Evolutionary conservation across 2,329 filamentous ascomycete genomes (phyloP), one percentile per base, ranked within the genome.

Genomic region (Microascus cirrosus): DNA sequence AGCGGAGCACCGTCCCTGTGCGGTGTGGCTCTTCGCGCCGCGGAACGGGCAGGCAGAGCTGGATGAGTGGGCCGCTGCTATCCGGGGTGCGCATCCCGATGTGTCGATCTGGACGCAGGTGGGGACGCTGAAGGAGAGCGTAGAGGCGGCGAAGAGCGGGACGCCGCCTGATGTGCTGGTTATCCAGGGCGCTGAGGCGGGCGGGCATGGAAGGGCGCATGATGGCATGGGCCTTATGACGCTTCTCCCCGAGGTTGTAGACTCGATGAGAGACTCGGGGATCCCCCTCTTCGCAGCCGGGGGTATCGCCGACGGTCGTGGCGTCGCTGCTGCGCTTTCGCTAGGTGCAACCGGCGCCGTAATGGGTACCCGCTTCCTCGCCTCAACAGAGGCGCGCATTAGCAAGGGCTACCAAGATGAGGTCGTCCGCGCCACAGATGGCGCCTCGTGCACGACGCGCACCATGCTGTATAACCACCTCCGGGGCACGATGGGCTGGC

Each of bases 351-450:
- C 70, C 0, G 85, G 81, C 0, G 74, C 77, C 0, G 80, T 75
- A 0, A 75, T 89, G 73, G 86, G 86, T 0, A 88, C 85, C 0
- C 74, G 83, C 8, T 84, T 86, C 59, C 74, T 88, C 0, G 82
- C 82, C 0, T 63, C 71, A 0, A 63, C 59, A 0, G 74, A 77
- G 61, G 66, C 74, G 1, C 69, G 71, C 7, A 70, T 76, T 39
- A 65, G 62, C 54, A 67, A 66, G 58, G 73, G 71, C 0, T 77
- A 76, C 53, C 74, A 73, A 55, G 61, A 71, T n/a, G 74, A 74
- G 56, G 67, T 77, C 0, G 59, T 77, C 0, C 66, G 70, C 1
- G 73, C 74, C 0, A 60, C 61, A 1, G 73, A 77, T 39, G 74
- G 74, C 8, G 74, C 68, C 0, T 62, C 58, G 12, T 66, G 60